These are phyloP conservation scores for Tothia fuscella DNA, from an alignment of 2,329 filamentous ascomycete genomes.

Conservation along the genomic window DNA sequence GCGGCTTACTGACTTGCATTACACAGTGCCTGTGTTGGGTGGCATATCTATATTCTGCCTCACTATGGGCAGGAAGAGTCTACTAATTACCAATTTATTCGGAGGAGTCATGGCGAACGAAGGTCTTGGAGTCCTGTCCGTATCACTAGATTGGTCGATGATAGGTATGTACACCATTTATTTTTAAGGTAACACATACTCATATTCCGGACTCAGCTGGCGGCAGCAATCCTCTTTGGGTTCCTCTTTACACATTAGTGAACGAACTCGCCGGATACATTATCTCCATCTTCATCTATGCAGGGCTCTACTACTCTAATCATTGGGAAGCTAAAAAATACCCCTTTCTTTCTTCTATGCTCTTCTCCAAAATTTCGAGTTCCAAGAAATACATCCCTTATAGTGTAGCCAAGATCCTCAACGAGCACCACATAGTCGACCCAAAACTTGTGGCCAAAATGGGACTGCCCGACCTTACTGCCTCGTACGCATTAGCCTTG, in stretches of 20 bases:
- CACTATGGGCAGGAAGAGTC: slow-evolving; percentile 9
- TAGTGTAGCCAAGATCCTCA: slow-evolving; percentile 10
- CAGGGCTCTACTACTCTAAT: slow-evolving; percentile 12
- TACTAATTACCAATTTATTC: slow-evolving; percentile 12
- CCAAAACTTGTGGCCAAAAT: slow-evolving; percentile 4
- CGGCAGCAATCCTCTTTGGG: slow-evolving; percentile 1
- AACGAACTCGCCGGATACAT: slow-evolving; percentile 9
- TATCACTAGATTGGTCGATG: slow-evolving; percentile 24
- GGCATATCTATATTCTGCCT: slow-evolving; percentile 12
- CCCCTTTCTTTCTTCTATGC: slow-evolving; percentile 12
- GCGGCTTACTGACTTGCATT: neutral
- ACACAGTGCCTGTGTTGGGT: slow-evolving; percentile 4
- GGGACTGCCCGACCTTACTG: slow-evolving; percentile 10
- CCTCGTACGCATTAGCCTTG: slow-evolving; percentile 7
- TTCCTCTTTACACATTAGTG: slow-evolving; percentile 7
- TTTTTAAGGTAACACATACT: no score
- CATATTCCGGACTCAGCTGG: slow-evolving; percentile 14
- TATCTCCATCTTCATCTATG: slow-evolving; percentile 13
- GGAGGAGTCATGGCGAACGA: slow-evolving; percentile 10
- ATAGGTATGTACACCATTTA: slow-evolving; percentile 20
- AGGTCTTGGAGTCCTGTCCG: slow-evolving; percentile 19
- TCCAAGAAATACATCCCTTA: neutral
- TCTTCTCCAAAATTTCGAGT: slow-evolving; percentile 7
- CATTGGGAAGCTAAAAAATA: slow-evolving; percentile 9
- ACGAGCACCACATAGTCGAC: slow-evolving; percentile 7